phyloP scores from a whole-genome alignment of 1,139 yeast species.

The Candida glucosophila region DNA sequence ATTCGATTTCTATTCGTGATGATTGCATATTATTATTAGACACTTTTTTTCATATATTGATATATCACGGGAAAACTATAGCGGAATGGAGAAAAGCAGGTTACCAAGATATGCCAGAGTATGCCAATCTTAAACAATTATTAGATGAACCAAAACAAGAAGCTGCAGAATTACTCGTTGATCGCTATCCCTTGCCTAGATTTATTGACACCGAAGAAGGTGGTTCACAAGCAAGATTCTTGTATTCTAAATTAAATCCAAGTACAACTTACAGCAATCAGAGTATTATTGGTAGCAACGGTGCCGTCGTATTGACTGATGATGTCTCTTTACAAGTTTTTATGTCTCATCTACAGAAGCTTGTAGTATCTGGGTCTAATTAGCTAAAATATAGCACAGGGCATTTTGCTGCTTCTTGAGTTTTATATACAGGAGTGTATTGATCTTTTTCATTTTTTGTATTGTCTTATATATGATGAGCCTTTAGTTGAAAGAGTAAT shows the following conservation, averaged over 20 bases:
- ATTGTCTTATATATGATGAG: too few relatives aligned
- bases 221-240: slow-evolving; percentile 95
- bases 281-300: slow-evolving; percentile 43
- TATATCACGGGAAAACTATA: slow-evolving; percentile 90
- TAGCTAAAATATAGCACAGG: too few relatives aligned
- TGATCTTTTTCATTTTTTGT: not conserved
- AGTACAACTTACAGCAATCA: slow-evolving; percentile 69
- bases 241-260: slow-evolving; percentile 89
- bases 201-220: slow-evolving; percentile 96
- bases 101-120: slow-evolving; percentile 85
- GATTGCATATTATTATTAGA: slow-evolving; percentile 69
- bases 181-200: slow-evolving; percentile 94
- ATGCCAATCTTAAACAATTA: slow-evolving; percentile 77
- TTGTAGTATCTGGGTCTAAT: slow-evolving; percentile 54
- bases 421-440: not conserved
- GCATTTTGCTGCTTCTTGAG: too few relatives aligned
- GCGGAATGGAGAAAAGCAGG: slow-evolving; percentile 97
- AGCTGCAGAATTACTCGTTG: slow-evolving; percentile 84
- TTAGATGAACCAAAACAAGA: slow-evolving; percentile 87
- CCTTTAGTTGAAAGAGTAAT: too few relatives aligned
- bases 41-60: slow-evolving; percentile 77
- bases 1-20: slow-evolving; percentile 70
- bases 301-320: slow-evolving; percentile 86
- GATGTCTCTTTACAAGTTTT: slow-evolving; percentile 89
- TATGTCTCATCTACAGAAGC: slow-evolving; percentile 81